Evolutionary conservation across 345 rosid species (phyloP).

Genomic region (Rhodomyrtus tomentosa): DNA sequence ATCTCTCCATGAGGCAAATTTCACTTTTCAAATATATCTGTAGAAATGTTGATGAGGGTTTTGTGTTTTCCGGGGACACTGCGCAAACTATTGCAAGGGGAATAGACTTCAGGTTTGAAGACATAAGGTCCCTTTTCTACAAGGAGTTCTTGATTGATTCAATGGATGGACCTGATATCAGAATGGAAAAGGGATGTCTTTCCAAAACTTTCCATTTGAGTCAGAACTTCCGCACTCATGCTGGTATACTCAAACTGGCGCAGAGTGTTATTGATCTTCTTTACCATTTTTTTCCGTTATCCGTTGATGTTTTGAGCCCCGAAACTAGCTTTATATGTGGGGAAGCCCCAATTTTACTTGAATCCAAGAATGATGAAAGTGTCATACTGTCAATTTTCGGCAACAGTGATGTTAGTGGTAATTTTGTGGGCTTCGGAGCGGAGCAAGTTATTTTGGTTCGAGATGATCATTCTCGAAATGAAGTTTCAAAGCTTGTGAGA

Average conservation of each 20-base stretch:
- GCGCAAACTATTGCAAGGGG: constrained; percentile 37
- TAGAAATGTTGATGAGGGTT: constrained; percentile 31
- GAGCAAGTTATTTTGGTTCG: constrained; percentile 8
- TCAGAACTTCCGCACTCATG: constrained; percentile 47
- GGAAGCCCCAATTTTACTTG: constrained; percentile 36
- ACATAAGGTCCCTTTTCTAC: constrained; percentile 28
- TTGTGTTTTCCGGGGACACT: constrained; percentile 38
- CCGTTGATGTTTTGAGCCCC: constrained; percentile 17
- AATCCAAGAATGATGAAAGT: constrained; percentile 15
- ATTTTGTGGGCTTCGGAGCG: background rate
- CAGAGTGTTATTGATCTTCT: constrained; percentile 41
- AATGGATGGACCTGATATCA: background rate
- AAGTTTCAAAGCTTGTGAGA: background rate
- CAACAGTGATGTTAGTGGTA: background rate
- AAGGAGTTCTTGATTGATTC: constrained; percentile 16
- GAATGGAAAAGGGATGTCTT: constrained; percentile 13
- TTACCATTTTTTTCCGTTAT: constrained; percentile 22
- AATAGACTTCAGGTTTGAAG: constrained; percentile 34
- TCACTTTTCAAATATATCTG: constrained; percentile 34
- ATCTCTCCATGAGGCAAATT: constrained; percentile 45
- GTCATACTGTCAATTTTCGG: constrained; percentile 27
- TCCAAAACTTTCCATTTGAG: constrained; percentile 23
- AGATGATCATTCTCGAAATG: background rate
- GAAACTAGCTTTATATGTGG: constrained; percentile 30
- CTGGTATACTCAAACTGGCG: constrained; percentile 31